Evolutionary conservation across 2,329 filamentous ascomycete genomes (phyloP), one percentile per base, ranked within the genome.

Genomic region (Fusarium sp.): DNA sequence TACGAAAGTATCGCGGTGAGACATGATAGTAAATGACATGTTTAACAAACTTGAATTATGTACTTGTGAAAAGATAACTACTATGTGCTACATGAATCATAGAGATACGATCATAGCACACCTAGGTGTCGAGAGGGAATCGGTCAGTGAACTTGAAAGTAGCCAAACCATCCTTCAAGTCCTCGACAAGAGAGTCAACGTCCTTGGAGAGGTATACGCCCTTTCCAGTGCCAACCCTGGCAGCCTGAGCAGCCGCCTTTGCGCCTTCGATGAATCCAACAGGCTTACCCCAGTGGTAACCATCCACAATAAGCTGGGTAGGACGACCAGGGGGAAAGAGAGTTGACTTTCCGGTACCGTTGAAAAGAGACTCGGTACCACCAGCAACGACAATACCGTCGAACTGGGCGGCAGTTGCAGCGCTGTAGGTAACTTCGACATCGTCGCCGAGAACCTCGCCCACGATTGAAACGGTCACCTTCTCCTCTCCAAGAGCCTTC

Each of bases 211-310:
- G 68, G 68, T 81, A 85, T 5, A 87, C 81, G 2, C 85, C 85
- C 0, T 80, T 74, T 6, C 78, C 80, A 4, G 72, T 51, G 5
- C 78, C 72, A 51, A 90, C 84, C 3, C 84, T 84, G 0, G 82
- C 82, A 14, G 77, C 78, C 2, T 76, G 67, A 8, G 87, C 77
- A 6, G 82, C 81, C 6, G 66, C 69, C 9, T 68, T 72, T 13
- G 72, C 79, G 0, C 78, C 79, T 14, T 89, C 90, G 2, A 92
- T 69, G 28, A 86, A 87, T 16, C 83, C 90, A 25, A 93, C 81
- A 0, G 91, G 89, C 83, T 93, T 93, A 6, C 90, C 91, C 82
- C 89, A 93, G 25, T 87, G 82, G 80, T 88, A 93, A 0, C 84
- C 87, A 73, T 90, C 87, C 18, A 83, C 76, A 20, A 92, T 77